Percentiles rank a stretch among this genome's conserved stretches.
phyloP scores from a whole-genome alignment of 2,329 filamentous ascomycete species.

The Pseudocercospora pini-densiflorae region DNA sequence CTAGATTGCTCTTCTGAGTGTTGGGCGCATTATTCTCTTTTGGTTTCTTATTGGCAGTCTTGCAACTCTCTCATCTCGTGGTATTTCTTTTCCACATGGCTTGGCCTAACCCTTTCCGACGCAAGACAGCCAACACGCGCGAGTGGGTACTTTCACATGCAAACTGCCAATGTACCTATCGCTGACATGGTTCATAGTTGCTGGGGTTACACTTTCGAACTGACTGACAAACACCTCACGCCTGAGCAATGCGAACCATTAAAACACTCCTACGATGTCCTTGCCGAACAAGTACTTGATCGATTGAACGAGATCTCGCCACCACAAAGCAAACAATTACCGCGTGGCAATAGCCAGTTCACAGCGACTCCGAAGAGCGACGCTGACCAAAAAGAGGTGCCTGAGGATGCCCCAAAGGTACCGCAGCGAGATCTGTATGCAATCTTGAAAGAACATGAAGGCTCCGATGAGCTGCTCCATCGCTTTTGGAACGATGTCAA shows the following conservation, averaged over 20 bases:
- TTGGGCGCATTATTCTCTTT: neutral
- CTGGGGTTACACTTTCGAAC: slow-evolving; percentile 73
- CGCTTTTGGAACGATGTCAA: slow-evolving; percentile 70
- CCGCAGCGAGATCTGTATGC: slow-evolving; percentile 64
- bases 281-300: slow-evolving; percentile 69
- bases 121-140: slow-evolving; percentile 48
- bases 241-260: slow-evolving; percentile 63
- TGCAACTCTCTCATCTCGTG: neutral
- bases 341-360: slow-evolving; percentile 44
- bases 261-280: slow-evolving; percentile 69
- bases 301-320: slow-evolving; percentile 66
- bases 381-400: slow-evolving; percentile 29
- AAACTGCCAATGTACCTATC: neutral
- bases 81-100: slow-evolving; percentile 42
- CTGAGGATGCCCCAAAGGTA: slow-evolving; percentile 34
- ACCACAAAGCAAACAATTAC: slow-evolving; percentile 44
- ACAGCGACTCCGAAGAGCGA: neutral
- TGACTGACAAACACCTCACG: slow-evolving; percentile 68
- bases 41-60: neutral
- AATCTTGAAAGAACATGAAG: slow-evolving; percentile 63
- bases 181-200: slow-evolving; percentile 39
- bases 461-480: slow-evolving; percentile 59
- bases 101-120: slow-evolving; percentile 48
- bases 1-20: neutral
- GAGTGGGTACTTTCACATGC: slow-evolving; percentile 40